Evolutionary conservation across 2,329 filamentous ascomycete genomes (phyloP), one percentile per base, ranked within the genome.

Genomic region (Pseudogymnoascus sp.): DNA sequence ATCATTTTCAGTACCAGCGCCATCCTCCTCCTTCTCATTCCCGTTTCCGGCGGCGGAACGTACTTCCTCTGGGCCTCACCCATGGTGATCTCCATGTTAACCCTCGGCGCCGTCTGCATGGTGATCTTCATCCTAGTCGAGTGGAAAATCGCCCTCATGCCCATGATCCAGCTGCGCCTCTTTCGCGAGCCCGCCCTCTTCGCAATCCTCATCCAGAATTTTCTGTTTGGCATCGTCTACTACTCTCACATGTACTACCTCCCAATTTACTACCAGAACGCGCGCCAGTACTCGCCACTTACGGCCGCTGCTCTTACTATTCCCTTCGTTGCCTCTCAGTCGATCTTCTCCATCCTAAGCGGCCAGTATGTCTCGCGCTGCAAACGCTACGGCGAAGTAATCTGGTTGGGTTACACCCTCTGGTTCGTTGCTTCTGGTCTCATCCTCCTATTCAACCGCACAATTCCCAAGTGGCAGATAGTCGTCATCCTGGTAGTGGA

Each of bases 191-290:
- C 73, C 16, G 77, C 83, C 6, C 76, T 88, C 6, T 74, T 75
- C 21, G 76, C 81, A 6, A 78, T 89, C 64, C 74, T 88, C 58
- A 41, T 78, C 3, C 83, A 88, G 68, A 83, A 80, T 68, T 81
- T 88, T 65, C 72, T 89, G 21, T 78, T 86, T 21, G 84, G 86
- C 4, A 75, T 81, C 12, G 80, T 81, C 1, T 87, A 85, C 67
- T 85, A 86, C 66, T 76, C 79, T 2, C 80, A 80, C 63, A 72
- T 87, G 1, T 87, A 86, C 71, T 87, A 83, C 39, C 70, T 87
- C 4, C 84, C 84, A 1, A 73, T 87, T 0, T 88, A 84, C 70
- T 82, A 83, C 49, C 83, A 87, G 66, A 86, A 85, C 63, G 82
- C 79, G 1, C 64, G 70, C 8, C 66, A 67, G 58, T 72, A 62